Base-by-base conservation (phyloP, 2,329 filamentous ascomycete species). In the Penicillium freii region DNA sequence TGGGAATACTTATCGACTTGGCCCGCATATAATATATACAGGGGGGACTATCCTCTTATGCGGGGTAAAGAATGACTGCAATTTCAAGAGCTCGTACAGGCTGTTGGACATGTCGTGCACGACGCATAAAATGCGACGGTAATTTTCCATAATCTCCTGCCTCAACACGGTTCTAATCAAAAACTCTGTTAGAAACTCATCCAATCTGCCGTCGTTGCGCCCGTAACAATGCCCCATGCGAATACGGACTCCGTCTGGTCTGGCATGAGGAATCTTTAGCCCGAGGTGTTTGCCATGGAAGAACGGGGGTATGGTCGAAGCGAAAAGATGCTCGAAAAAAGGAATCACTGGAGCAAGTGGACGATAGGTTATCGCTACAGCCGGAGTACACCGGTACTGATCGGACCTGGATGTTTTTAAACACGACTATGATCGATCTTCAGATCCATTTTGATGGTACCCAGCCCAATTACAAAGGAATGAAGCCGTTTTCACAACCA, bases 211-310 rank as follows among this genome's bases (percentile, higher is more conserved):
- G 51, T 31, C 63, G 62, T n/a, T 70, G 66, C 40, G 31, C 46
- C 3, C 54, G 48, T 31, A 61, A 56, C 27, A 59, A 62, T 48
- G 52, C 39, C 23, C 27, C 55, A 17, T 67, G 66, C 48, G 56
- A 47, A 31, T 69, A 69, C 47, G 59, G 61, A 25, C 43, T 69
- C 17, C 61, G 60, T 25, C 40, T 69, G 7, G 62, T 53, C 10
- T 70, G 68, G 66, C 61, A 66, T 21, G 64, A 71, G 49, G 66
- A 70, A 50, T 67, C 63, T 9, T 39, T 68, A 33, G 63, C 67
- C 7, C 61, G 62, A 34, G 66, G 65, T 2, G 43, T 70, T 3
- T 71, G 64, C 39, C 68, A 70, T 63, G 68, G 66, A 21, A 49
- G 66, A 5, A 42, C 57, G 10, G 65, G 66, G 3, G 62, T 69